These are phyloP conservation scores for Nepenthes mirabilis DNA, from an alignment of 148 eudicot genomes.

Conservation along the genomic window DNA sequence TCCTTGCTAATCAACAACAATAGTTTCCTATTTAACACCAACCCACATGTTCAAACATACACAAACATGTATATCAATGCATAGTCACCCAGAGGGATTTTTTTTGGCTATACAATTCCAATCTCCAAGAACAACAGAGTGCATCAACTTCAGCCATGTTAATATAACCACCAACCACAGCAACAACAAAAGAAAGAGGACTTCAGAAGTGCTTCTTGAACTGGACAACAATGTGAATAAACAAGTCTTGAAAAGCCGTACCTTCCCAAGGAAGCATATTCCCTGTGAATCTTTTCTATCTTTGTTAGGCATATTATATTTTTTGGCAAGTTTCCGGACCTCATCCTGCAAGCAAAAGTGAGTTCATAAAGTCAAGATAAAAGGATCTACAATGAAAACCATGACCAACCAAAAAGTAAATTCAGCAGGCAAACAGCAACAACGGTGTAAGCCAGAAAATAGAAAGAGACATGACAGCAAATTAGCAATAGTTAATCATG, in stretches of 20 bases:
- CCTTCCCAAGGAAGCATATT: constrained; percentile 99
- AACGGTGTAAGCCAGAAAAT: too few species aligned
- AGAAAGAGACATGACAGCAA: too few species aligned
- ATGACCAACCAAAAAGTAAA: neutral
- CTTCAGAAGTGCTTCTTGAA: neutral
- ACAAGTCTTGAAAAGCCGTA: constrained; percentile 12
- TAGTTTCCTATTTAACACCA: too few species aligned
- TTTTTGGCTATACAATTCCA: neutral
- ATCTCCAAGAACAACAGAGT: constrained; percentile 4
- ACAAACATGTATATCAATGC: too few species aligned
- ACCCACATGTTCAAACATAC: too few species aligned
- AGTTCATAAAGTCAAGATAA: neutral
- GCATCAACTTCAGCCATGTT: too few species aligned
- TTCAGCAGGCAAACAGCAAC: neutral
- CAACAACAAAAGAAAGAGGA: neutral
- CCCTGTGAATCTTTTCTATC: constrained; percentile 98
- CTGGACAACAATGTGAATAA: neutral
- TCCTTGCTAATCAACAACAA: too few species aligned
- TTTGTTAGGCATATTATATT: constrained; percentile 70
- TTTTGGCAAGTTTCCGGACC: constrained; percentile 66
- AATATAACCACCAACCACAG: too few species aligned
- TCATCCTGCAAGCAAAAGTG: constrained; percentile 44
- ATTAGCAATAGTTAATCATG: too few species aligned
- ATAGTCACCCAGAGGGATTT: too few species aligned
- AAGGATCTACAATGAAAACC: neutral